Evolutionary conservation across 2,329 filamentous ascomycete species (phyloP), one percentile per base, ranked within the genome.

Genomic region (Niveomyces coronatus): DNA sequence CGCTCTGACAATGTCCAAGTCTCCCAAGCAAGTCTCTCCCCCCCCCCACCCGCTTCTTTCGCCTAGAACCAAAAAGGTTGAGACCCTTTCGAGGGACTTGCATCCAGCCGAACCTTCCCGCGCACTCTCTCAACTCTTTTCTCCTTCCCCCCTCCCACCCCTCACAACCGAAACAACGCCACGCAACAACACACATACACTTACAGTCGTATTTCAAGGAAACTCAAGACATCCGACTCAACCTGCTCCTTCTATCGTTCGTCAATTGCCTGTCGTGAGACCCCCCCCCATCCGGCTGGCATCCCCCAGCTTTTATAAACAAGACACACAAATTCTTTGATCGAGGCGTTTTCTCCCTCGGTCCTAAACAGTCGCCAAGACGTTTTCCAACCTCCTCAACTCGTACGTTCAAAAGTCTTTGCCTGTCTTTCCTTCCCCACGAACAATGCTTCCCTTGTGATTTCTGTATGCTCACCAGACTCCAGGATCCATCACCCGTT

Each of bases 361-460:
- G 67, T 82, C 79, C 66, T 63, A 50, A 46, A 57, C 56, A 63
- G 62, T 65, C 80, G 82, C 75, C 85, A 94, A 85, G 70, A 94
- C 86, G 88, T 95, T 94, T 82, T 89, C 87, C 74, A 95, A 94
- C 70, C 82, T 93, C 55, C 82, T 95, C 53, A 91, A 91, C 77
- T 94, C 87, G 88, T 94, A 76, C 63, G 86, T 59, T 14, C 3
- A 29, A n/a, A 13, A 5, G 11, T 16, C 26, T 13, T n/a, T 8
- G 13, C 17, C 13, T 35, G 23, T 3, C 28, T 16, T n/a, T 24
- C 3, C 31, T 41, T 18, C 19, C 23, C 35, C 37, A n/a, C n/a
- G n/a, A n/a, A n/a, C n/a, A n/a, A n/a, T n/a, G n/a, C n/a, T n/a
- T n/a, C n/a, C n/a, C n/a, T n/a, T n/a, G n/a, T n/a, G n/a, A n/a